Conservation (phyloP, 805 yeast species). For the Hanseniaspora pseudoguilliermondii region DNA sequence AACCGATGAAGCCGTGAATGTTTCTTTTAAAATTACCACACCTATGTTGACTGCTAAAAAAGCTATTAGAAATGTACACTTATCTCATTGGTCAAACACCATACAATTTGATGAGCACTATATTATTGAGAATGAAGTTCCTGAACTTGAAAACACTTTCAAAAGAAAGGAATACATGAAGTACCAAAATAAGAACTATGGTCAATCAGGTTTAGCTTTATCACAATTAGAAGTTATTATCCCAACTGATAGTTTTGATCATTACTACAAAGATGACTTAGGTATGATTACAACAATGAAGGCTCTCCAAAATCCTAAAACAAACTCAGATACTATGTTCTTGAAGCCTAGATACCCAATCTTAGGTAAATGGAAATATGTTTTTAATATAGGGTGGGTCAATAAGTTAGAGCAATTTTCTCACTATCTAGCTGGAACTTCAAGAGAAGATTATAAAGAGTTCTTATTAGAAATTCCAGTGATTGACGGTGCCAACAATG, state of each 20-base stretch:
- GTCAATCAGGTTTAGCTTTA: conserved; percentile 35
- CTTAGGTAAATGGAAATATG: conserved; percentile 91
- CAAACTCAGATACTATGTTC: conserved; percentile 30
- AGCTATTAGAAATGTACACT: conserved; percentile 57
- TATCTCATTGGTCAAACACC: conserved; percentile 70
- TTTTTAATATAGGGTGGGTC: conserved; percentile 93
- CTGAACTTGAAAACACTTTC: conserved; percentile 55
- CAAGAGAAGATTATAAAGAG: conserved; percentile 29
- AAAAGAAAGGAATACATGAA: conserved; percentile 68
- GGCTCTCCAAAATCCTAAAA: conserved; percentile 16
- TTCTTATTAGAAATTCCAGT: conserved; percentile 59
- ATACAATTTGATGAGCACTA: conserved; percentile 74
- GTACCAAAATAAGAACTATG: conserved; percentile 25
- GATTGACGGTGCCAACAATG: conserved; percentile 56
- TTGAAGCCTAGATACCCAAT: conserved; percentile 85
- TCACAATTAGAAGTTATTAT: conserved; percentile 52
- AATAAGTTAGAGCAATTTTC: conserved; percentile 43
- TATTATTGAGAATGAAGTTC: conserved; percentile 66
- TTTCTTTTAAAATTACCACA: conserved; percentile 44
- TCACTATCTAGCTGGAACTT: conserved; percentile 25
- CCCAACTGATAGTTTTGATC: conserved; percentile 42
- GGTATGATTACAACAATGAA: conserved; percentile 82
- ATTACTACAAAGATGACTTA: conserved; percentile 75
- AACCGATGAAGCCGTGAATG: neutral
- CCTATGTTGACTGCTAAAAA: conserved; percentile 38